Evolutionary conservation across 2,329 filamentous ascomycete species (phyloP).

Genomic region (Neocucurbitaria cava): DNA sequence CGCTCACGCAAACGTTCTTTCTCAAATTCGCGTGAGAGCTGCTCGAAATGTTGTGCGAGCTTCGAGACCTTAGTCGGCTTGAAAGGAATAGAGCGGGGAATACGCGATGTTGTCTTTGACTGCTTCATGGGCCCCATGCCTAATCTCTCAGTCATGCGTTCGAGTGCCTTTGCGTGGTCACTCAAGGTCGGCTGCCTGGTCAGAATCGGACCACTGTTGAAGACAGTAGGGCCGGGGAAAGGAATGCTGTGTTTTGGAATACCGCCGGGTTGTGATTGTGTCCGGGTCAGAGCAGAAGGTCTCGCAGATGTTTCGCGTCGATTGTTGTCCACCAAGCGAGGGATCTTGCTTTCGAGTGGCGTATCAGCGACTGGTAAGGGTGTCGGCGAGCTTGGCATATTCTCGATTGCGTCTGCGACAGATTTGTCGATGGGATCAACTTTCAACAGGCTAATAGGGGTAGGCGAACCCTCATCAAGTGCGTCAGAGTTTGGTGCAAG

Average conservation of each 20-base stretch:
- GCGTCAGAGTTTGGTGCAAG: constrained; percentile 23
- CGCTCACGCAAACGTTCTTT: constrained; percentile 89
- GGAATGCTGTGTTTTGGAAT: constrained; percentile 31
- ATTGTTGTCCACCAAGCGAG: constrained; percentile 45
- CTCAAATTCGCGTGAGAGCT: constrained; percentile 94
- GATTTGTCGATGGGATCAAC: constrained; percentile 45
- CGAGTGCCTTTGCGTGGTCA: constrained; percentile 54
- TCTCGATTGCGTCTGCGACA: constrained; percentile 43
- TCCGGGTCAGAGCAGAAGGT: constrained; percentile 36
- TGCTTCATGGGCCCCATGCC: constrained; percentile 71
- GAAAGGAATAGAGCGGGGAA: constrained; percentile 76
- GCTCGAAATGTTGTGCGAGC: constrained; percentile 95
- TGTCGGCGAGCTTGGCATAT: constrained; percentile 41
- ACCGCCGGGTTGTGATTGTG: constrained; percentile 47
- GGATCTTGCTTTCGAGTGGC: constrained; percentile 46
- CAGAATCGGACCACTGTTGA: constrained; percentile 24
- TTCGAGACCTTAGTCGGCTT: constrained; percentile 83
- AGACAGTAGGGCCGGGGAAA: constrained; percentile 22
- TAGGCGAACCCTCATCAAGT: constrained; percentile 37
- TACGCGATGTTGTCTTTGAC: constrained; percentile 71
- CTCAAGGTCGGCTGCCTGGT: constrained; percentile 37
- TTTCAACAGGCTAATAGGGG: constrained; percentile 36
- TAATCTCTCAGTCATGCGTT: constrained; percentile 78
- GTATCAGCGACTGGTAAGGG: constrained; percentile 21
- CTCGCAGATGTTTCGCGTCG: constrained; percentile 39